A percentile compares a stretch with the other conserved stretches of the same genome.
Conservation (phyloP, 208 protist species). For the Zelonia costaricensis region DNA sequence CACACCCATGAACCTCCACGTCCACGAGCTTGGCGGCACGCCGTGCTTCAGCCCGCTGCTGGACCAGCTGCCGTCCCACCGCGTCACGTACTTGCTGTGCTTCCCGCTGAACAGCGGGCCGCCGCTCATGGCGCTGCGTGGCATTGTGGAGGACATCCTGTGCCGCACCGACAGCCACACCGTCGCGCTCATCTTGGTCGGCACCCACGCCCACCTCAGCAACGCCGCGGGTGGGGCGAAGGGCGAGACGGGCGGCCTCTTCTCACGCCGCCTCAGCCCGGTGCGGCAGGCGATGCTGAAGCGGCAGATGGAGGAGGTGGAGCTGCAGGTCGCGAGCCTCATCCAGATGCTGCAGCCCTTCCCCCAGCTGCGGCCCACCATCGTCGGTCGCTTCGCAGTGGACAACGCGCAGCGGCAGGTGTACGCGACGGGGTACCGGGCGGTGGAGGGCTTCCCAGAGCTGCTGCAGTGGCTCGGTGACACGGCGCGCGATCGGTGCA, state of each 20-base stretch:
- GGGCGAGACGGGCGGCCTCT: background rate
- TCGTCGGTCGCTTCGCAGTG: constrained; percentile 69
- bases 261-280: constrained; percentile 4
- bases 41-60: constrained; percentile 67
- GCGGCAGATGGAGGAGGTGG: constrained; percentile 45
- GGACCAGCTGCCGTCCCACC: constrained; percentile 58
- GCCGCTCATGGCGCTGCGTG: constrained; percentile 42
- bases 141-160: constrained; percentile 70
- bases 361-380: constrained; percentile 55
- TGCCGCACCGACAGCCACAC: constrained; percentile 56
- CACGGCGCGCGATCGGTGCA: constrained; percentile 52
- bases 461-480: constrained; percentile 70
- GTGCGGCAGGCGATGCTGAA: constrained; percentile 26
- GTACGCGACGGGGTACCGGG: constrained; percentile 36
- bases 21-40: constrained; percentile 70
- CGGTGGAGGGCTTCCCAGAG: constrained; percentile 60
- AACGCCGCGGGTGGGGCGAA: constrained; percentile 7
- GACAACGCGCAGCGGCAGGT: constrained; percentile 64
- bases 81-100: constrained; percentile 76
- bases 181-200: constrained; percentile 42
- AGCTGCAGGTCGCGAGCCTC: constrained; percentile 64
- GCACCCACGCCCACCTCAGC: constrained; percentile 35
- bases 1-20: constrained; percentile 38
- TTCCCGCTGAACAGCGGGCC: constrained; percentile 53
- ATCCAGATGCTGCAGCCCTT: constrained; percentile 68